These are phyloP conservation scores for Vitis hybrid DNA, from an alignment of 177 flowering plant genomes.

Conservation along the genomic window DNA sequence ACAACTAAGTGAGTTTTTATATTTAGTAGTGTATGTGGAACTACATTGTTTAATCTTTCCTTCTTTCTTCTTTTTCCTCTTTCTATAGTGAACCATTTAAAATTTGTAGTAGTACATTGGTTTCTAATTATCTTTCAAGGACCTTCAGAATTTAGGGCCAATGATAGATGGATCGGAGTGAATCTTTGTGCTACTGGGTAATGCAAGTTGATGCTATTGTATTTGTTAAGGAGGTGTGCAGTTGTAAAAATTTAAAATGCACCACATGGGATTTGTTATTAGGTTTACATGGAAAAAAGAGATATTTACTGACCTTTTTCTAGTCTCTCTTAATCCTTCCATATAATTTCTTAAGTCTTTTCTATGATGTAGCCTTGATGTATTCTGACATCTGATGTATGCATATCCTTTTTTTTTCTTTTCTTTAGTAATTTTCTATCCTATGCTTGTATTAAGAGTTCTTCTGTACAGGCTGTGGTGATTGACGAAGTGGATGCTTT, in stretches of 20 bases:
- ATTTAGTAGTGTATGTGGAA: too few species aligned
- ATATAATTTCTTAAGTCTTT: neutral
- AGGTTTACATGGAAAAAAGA: too few species aligned
- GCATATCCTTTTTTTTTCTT: neutral
- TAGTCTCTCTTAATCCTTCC: neutral
- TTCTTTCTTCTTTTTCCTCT: too few species aligned
- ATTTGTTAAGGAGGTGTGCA: neutral
- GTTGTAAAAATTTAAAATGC: neutral
- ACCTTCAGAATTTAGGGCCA: neutral
- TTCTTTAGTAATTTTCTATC: neutral
- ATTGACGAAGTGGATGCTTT: constrained; percentile 94
- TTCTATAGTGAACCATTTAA: neutral
- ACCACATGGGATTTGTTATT: neutral
- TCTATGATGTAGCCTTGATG: neutral
- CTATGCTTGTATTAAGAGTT: neutral
- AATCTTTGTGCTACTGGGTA: neutral
- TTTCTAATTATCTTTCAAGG: neutral
- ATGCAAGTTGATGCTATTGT: neutral
- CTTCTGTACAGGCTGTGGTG: constrained; percentile 71
- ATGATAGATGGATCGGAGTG: neutral
- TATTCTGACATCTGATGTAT: neutral
- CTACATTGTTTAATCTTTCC: too few species aligned
- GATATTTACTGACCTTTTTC: neutral
- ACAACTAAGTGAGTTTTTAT: neutral
- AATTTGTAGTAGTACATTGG: neutral